These are phyloP conservation scores for Priceomyces medius DNA, from an alignment of 805 yeast species.

Conservation along the genomic window DNA sequence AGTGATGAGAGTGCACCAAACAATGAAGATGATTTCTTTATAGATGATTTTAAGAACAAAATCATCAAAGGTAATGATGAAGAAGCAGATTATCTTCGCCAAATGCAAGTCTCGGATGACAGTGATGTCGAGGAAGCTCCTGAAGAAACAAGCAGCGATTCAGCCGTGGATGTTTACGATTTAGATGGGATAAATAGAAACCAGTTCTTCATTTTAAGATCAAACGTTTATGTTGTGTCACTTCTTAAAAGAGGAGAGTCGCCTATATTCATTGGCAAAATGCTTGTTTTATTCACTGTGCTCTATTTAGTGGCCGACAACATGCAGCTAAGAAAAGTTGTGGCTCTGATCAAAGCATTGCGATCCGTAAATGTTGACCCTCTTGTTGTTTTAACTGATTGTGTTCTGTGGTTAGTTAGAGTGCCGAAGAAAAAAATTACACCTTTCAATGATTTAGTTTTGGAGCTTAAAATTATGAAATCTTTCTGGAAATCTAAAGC, in stretches of 20 bases:
- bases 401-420: conserved; percentile 22
- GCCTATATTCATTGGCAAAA: conserved; percentile 22
- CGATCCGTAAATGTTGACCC: conserved; percentile 16
- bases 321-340: conserved; percentile 13
- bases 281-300: conserved; percentile 22
- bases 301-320: conserved; percentile 16
- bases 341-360: conserved; percentile 21
- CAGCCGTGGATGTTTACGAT: conserved; percentile 2
- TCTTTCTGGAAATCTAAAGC: conserved; percentile 3
- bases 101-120: conserved; percentile 30
- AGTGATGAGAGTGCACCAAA: neutral
- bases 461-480: conserved; percentile 1
- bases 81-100: conserved; percentile 17
- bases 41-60: conserved; percentile 15
- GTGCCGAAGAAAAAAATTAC: conserved; percentile 3
- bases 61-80: conserved; percentile 6
- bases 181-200: conserved; percentile 5
- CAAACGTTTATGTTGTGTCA: conserved; percentile 16
- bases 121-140: conserved; percentile 17
- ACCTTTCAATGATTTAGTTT: conserved; percentile 4
- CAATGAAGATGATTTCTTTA: conserved; percentile 11
- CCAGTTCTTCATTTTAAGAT: conserved; percentile 12
- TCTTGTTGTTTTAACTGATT: conserved; percentile 16
- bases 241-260: conserved; percentile 30
- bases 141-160: conserved; percentile 18